These are phyloP conservation scores for Passiflora organensis DNA, from an alignment of 345 rosid genomes.

Conservation along the genomic window DNA sequence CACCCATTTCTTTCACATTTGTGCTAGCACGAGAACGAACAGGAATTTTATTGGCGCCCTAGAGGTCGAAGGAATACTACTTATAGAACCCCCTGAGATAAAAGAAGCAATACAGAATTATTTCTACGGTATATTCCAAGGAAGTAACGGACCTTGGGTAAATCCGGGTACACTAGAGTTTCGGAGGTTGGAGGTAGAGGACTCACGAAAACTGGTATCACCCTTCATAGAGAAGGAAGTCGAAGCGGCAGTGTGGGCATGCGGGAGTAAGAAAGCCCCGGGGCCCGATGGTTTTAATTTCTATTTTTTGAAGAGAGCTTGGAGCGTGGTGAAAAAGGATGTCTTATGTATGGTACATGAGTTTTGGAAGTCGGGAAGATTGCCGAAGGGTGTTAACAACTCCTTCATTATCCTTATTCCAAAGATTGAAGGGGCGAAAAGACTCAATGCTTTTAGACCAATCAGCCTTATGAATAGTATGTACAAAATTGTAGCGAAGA, in stretches of 20 bases:
- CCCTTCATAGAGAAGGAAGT: not conserved
- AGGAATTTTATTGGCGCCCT: no score
- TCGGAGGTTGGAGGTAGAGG: no score
- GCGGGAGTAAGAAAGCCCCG: not conserved
- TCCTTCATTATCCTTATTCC: not conserved
- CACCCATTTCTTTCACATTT: no score
- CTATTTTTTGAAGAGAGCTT: not conserved
- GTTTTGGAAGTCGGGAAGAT: not conserved
- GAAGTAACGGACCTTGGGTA: no score
- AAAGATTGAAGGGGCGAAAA: not conserved
- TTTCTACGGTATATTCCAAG: no score
- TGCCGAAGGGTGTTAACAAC: not conserved
- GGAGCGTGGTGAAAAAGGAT: not conserved
- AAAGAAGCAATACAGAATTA: no score
- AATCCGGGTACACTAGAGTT: no score
- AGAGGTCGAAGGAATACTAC: no score
- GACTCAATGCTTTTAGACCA: not conserved
- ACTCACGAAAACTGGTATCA: no score
- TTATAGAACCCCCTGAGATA: no score
- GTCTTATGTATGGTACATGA: not conserved
- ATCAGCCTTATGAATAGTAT: not conserved
- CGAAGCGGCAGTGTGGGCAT: not conserved
- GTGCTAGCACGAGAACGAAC: no score
- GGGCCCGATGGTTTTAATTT: not conserved
- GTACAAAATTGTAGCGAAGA: not conserved